Base-by-base conservation (phyloP, 176 grass and related monocot species). In the Cenchrus purpureus region DNA sequence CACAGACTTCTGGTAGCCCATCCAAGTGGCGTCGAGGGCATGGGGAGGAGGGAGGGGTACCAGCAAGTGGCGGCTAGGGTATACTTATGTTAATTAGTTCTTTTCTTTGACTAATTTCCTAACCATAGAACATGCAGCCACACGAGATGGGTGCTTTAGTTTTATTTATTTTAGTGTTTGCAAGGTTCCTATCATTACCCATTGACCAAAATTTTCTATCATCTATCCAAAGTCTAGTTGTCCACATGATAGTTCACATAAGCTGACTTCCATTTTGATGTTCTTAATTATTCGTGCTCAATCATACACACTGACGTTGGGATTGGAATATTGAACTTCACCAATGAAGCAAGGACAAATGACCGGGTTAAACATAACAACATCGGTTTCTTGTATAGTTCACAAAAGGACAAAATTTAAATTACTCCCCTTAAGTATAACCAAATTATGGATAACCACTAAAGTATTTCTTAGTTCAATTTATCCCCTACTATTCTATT, bases 241-340 rank as follows among this genome's bases (percentile, higher is more conserved):
- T n/a, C 25, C 66, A 80, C 6, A 52, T 53, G 78, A 40, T 8
- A 61, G 19, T 74, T 64, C 69, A 28, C 63, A n/a, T 8, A 73
- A 10, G 71, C 19, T 84, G 81, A 74, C 82, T 54, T 76, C 15
- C 22, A 67, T 19, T 40, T 56, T 65, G 12, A n/a, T 63, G 0
- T 19, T 42, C 20, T 76, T 56, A 7, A 19, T 10, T 55, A 34
- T 34, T 37, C 29, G 53, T 53, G 65, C 45, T 65, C 59, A 52
- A 55, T 64, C 12, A 29, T 65, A 54, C 82, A 75, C 49, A 68
- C 50, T 57, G 6, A 19, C 11, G 49, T 29, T 56, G 72, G 60
- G 51, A 44, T 3, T 37, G 13, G 16, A 75, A 13, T 9, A 34
- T 32, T 65, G 4, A 76, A 65, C 48, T 55, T 28, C 12, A 58